phyloP scores from a whole-genome alignment of 176 grass and related monocot species.

The Eragrostis curvula region DNA sequence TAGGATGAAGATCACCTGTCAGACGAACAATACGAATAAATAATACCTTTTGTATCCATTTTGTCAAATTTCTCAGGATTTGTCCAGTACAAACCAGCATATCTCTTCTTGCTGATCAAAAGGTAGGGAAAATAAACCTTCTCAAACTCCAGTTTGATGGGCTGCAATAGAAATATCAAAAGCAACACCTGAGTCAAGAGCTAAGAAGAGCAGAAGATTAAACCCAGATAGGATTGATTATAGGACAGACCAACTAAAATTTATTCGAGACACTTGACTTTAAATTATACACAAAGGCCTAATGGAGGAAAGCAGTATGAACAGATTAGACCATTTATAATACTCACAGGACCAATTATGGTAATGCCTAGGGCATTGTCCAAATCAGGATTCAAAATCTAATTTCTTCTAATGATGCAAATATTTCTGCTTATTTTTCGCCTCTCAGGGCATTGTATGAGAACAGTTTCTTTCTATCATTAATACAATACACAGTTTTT shows the following conservation, averaged over 20 bases:
- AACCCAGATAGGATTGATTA: too few species aligned
- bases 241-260: neutral
- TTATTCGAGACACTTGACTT: neutral
- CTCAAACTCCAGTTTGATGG: slow-evolving; percentile 97
- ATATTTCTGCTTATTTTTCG: neutral
- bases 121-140: slow-evolving; percentile 96
- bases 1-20: slow-evolving; percentile 4
- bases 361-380: neutral
- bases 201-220: neutral
- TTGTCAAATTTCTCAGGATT: slow-evolving; percentile 98
- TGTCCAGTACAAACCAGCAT: slow-evolving; percentile 98
- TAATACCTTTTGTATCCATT: slow-evolving; percentile 98
- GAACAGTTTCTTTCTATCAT: neutral
- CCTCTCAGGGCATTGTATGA: neutral
- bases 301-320: neutral
- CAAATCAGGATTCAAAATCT: neutral
- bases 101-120: slow-evolving; percentile 99
- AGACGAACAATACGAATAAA: slow-evolving; percentile 26
- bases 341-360: neutral
- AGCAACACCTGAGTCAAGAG: neutral
- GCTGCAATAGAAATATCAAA: slow-evolving; percentile 55
- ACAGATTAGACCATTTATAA: neutral
- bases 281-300: neutral
- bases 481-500: too few species aligned
- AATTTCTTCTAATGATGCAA: neutral